Conservation (phyloP, 495 filamentous ascomycete species). For the Aspergillus ellipticus region DNA sequence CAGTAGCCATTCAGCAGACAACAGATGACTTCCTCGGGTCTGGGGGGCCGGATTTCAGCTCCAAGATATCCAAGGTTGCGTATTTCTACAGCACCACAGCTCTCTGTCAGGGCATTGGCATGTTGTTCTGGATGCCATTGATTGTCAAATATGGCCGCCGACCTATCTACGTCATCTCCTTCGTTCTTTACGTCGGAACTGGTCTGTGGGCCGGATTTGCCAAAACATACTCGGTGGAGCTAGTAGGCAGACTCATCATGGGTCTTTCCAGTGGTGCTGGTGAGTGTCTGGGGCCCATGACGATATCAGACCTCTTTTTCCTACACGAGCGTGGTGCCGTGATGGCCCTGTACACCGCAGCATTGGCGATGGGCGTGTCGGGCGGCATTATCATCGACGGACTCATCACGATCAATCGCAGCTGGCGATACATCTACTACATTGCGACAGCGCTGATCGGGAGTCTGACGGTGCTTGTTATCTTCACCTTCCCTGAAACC, state of each 20-base stretch:
- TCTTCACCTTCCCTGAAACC: slow-evolving; percentile 55
- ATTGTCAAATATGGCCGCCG: slow-evolving; percentile 53
- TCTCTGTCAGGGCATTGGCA: slow-evolving; percentile 47
- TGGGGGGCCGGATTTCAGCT: slow-evolving; percentile 22
- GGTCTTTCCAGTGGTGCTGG: slow-evolving; percentile 51
- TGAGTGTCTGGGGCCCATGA: slow-evolving; percentile 50
- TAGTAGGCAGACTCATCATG: slow-evolving; percentile 47
- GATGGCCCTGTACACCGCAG: slow-evolving; percentile 46
- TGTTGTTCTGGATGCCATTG: slow-evolving; percentile 54
- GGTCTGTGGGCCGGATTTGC: slow-evolving; percentile 47
- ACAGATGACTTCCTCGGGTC: slow-evolving; percentile 44
- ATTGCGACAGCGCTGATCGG: slow-evolving; percentile 45
- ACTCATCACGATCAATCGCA: slow-evolving; percentile 44
- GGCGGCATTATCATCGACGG: slow-evolving; percentile 48
- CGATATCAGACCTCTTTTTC: slow-evolving; percentile 56
- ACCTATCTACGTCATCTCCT: slow-evolving; percentile 48
- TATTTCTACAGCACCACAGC: slow-evolving; percentile 52
- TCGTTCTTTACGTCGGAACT: slow-evolving; percentile 38
- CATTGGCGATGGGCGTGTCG: slow-evolving; percentile 42
- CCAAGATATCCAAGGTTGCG: slow-evolving; percentile 41
- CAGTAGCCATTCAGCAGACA: slow-evolving; percentile 47
- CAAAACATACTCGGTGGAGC: slow-evolving; percentile 36
- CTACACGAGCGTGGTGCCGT: slow-evolving; percentile 53
- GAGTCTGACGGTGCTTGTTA: slow-evolving; percentile 36
- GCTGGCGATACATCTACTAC: slow-evolving; percentile 51